phyloP scores from a whole-genome alignment of 805 yeast genomes.

The Pichia thaimueangensis region DNA sequence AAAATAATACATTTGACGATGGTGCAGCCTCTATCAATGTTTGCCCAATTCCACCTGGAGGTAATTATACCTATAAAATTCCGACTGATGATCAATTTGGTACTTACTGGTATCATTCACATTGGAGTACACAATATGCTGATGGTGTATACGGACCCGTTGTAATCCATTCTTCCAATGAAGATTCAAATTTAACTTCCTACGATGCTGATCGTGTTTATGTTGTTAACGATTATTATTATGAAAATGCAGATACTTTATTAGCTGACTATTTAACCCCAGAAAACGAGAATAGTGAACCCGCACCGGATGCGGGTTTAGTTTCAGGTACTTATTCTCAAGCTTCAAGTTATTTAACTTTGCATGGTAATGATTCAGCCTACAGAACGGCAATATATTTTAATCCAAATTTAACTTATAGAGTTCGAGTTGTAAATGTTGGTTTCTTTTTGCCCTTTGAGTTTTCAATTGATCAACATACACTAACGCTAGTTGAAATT shows the following conservation, averaged over 20 bases:
- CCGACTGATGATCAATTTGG: conserved; percentile 18
- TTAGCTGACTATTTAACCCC: conserved; percentile 15
- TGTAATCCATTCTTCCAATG: conserved; percentile 17
- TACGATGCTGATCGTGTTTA: conserved; percentile 44
- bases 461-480: conserved; percentile 47
- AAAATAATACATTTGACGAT: conserved; percentile 19
- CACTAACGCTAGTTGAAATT: conserved; percentile 47
- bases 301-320: conserved; percentile 22
- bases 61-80: conserved; percentile 17
- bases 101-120: conserved; percentile 25
- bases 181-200: conserved; percentile 21
- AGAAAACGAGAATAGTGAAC: conserved; percentile 21
- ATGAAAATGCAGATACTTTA: conserved; percentile 23
- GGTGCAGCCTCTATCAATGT: conserved; percentile 19
- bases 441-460: conserved; percentile 56
- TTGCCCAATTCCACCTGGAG: conserved; percentile 18
- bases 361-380: conserved; percentile 1
- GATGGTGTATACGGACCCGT: conserved; percentile 23
- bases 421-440: conserved; percentile 45
- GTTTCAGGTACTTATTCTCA: conserved; percentile 20
- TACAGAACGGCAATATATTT: conserved; percentile 24
- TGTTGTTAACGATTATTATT: conserved; percentile 45
- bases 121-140: conserved; percentile 20
- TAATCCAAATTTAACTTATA: conserved; percentile 38
- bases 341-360: conserved; percentile 10